Percentiles rank a stretch among this genome's conserved stretches.
phyloP scores from a whole-genome alignment of 164 flowering plant species.

The Aristolochia californica region DNA sequence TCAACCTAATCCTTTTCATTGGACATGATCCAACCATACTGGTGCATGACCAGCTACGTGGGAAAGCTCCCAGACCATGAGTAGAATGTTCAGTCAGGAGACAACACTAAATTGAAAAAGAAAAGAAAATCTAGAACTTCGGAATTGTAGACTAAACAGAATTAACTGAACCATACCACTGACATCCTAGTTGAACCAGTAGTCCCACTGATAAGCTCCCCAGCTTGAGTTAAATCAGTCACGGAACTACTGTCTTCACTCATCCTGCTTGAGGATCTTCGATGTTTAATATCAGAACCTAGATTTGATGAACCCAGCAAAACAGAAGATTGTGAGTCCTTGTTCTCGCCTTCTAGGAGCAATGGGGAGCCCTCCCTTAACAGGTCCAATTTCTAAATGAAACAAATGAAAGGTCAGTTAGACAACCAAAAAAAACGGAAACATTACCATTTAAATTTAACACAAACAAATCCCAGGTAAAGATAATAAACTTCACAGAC shows the following conservation, averaged over 20 bases:
- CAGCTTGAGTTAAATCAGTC: conserved; percentile 63
- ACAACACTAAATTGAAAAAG: neutral
- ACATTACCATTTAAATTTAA: neutral
- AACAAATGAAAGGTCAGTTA: neutral
- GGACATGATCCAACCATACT: no score
- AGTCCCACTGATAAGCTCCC: conserved; percentile 51
- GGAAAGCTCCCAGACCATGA: no score
- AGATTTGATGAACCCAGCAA: conserved; percentile 20
- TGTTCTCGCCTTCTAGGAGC: conserved; percentile 39
- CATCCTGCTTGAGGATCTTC: conserved; percentile 71
- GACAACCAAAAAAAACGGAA: neutral
- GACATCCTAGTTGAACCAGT: conserved; percentile 2
- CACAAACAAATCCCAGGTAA: no score
- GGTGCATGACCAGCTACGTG: no score
- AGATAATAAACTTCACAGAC: no score
- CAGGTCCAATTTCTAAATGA: neutral
- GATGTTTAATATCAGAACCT: conserved; percentile 30
- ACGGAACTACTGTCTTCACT: conserved; percentile 62
- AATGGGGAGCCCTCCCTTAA: conserved; percentile 38
- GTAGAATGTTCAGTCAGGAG: no score
- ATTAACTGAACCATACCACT: neutral
- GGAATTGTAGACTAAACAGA: neutral
- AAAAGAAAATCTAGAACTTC: neutral
- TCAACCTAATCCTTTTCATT: no score
- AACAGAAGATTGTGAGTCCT: conserved; percentile 41